phyloP scores from a whole-genome alignment of 108 stramenopile species.

The Cyclostephanos invisitatus region DNA sequence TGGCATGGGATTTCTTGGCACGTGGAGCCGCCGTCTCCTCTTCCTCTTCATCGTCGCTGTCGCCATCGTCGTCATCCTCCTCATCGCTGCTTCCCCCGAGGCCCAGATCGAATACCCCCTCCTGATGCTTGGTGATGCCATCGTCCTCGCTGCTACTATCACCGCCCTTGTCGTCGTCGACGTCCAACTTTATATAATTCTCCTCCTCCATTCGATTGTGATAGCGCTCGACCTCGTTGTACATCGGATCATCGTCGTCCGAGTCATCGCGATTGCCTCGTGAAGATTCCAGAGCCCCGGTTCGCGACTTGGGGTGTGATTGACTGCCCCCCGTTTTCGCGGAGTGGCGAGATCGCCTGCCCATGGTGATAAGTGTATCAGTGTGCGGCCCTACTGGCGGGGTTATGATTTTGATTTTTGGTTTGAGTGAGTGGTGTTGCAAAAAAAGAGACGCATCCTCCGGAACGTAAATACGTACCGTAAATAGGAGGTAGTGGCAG shows the following conservation, averaged over 20 bases:
- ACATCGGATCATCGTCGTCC: conserved; percentile 58
- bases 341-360: conserved; percentile 58
- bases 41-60: background rate
- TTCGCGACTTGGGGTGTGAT: conserved; percentile 52
- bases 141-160: conserved; percentile 46
- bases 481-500: too few relatives aligned
- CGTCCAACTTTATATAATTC: conserved; percentile 46
- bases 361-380: conserved; percentile 44
- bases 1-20: background rate
- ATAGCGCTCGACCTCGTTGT: conserved; percentile 62
- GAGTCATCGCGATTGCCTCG: conserved; percentile 24
- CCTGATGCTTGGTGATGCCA: conserved; percentile 46
- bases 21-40: background rate
- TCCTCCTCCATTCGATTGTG: conserved; percentile 57
- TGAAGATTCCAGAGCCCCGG: background rate
- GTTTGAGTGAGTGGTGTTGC: background rate
- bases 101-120: conserved; percentile 76
- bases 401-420: too few relatives aligned
- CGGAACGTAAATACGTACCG: too few relatives aligned
- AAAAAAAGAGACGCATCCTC: too few relatives aligned
- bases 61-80: conserved; percentile 45
- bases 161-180: conserved; percentile 18
- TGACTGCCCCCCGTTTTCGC: conserved; percentile 79
- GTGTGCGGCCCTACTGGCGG: too few relatives aligned
- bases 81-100: conserved; percentile 53